Base-by-base conservation (phyloP, 176 grass and related monocot genomes). In the Olyra latifolia region DNA sequence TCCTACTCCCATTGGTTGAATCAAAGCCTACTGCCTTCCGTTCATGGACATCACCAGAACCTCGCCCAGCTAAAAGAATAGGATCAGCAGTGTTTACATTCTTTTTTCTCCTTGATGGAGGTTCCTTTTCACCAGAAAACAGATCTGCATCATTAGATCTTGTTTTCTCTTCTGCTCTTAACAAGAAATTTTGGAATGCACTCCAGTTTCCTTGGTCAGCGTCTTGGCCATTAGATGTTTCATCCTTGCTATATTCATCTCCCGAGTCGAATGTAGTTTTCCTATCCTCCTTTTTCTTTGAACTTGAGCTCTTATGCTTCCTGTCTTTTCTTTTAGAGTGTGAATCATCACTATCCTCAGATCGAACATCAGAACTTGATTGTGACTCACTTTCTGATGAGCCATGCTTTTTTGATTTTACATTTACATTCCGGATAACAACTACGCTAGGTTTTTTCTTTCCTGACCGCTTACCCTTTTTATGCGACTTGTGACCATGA, bases 371-470 rank as follows among this genome's bases (percentile, higher is more conserved):
- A 83, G 90, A 93, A 78, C 77, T 75, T 78, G 88, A 93, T 35
- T 85, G 80, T 1, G 90, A 89, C 46, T 87, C 90, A 3, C 84
- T 91, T 72, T 88, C 88, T 2, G 84, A 99, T 76, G 82, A 77
- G 39, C 72, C 86, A 74, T 88, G 86, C 66, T 86, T 99, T 54
- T 76, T 94, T 53, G 92, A 93, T 76, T 82, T 93, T 60, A 93
- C 88, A 89, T 98, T 98, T 49, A 93, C 83, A 87, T 98, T 98
- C 24, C 78, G 81, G 55, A 98, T 93, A 58, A 95, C 92, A 89
- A 95, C 90, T 60, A 91, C 81, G 81, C 83, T 85, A 41, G 90
- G 73, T 59, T 93, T 92, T 78, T 93, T 99, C 88, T 95, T 99
- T 76, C 91, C 86, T 19, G 79, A 88, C 7, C 40, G 71, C 73